Base-by-base conservation (phyloP, 768 basidiomycete species). In the Suillus fuscotomentosus region DNA sequence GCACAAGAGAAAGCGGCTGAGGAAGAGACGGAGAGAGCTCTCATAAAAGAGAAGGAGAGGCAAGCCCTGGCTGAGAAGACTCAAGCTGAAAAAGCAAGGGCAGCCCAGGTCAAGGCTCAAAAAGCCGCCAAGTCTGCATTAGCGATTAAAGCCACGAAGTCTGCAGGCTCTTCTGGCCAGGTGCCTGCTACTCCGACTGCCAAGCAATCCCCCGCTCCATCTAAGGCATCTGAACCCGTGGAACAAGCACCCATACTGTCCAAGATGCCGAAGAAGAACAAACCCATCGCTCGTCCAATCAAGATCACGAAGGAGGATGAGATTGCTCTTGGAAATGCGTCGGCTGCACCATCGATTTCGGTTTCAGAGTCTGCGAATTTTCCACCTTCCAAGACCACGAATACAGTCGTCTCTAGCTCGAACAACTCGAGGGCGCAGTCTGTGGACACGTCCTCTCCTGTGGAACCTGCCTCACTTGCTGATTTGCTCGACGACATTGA, bases 241-340 rank as follows among this genome's bases (percentile, higher is more conserved):
- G 70, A 80, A 3, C 92, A 92, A 70, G 87, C 86, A 13, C 91
- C 92, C 20, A 84, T 94, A 41, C 79, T 92, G 47, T 92, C 92
- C 27, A 92, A 88, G 75, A 88, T 91, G 76, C 89, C 92, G 6
- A 94, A 92, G 82, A 94, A 94, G 75, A 90, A 80, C 69, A 92
- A 88, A 70, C 89, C 90, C 0, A 68, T 82, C 51, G 65, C 84
- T 60, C 89, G 88, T 69, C 82, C 84, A 13, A 81, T 86, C 68
- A 86, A 80, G 65, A 80, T 86, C 45, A 80, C 82, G 2, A 89
- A 85, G 72, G 90, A 91, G 41, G 89, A 85, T 39, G 82, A 84
- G 17, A 66, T 73, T 17, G 65, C 69, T 31, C 63, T 69, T 1
- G 83, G 84, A 36, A 78, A 84, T 31, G 67, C 80, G 54, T 80